Conservation (phyloP, 495 filamentous ascomycete species). For the Lineolata rhizophorae region DNA sequence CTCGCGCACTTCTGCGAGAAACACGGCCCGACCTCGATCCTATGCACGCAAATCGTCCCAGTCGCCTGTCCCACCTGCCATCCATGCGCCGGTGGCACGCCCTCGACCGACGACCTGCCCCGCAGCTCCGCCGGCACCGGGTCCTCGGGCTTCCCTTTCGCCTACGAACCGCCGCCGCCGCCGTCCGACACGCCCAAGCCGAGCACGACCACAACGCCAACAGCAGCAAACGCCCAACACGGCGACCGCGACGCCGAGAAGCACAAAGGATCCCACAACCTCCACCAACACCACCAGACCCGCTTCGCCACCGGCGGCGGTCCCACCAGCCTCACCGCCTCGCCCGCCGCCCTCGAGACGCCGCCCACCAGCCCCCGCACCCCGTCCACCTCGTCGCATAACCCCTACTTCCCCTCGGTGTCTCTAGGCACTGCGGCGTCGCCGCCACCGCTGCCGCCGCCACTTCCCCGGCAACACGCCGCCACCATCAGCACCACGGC, state of each 20-base stretch:
- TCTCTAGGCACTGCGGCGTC: neutral
- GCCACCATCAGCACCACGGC: too few relatives aligned
- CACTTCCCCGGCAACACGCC: too few relatives aligned
- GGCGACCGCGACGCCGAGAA: too few relatives aligned
- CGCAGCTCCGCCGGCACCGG: too few relatives aligned
- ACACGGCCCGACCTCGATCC: constrained; percentile 84
- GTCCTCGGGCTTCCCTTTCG: too few relatives aligned
- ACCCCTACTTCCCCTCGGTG: constrained; percentile 20
- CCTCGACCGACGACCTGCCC: constrained; percentile 9
- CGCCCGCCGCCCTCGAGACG: constrained; percentile 27
- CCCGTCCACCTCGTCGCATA: constrained; percentile 4
- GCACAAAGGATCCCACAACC: too few relatives aligned
- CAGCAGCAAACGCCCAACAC: too few relatives aligned
- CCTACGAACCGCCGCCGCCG: constrained; percentile 7
- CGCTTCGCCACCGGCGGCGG: constrained; percentile 68
- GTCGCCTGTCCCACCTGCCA: constrained; percentile 58
- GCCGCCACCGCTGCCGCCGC: neutral
- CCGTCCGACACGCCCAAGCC: neutral
- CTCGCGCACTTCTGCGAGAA: constrained; percentile 93
- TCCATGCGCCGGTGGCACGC: constrained; percentile 25
- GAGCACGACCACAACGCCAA: too few relatives aligned
- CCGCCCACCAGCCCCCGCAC: constrained; percentile 36
- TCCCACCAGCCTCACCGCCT: constrained; percentile 23
- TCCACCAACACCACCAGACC: constrained; percentile 27
- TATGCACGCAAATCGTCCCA: constrained; percentile 76